Conservation (phyloP, 371 early-diverging fungal species). For the Polyrhizophydium stewartii region DNA sequence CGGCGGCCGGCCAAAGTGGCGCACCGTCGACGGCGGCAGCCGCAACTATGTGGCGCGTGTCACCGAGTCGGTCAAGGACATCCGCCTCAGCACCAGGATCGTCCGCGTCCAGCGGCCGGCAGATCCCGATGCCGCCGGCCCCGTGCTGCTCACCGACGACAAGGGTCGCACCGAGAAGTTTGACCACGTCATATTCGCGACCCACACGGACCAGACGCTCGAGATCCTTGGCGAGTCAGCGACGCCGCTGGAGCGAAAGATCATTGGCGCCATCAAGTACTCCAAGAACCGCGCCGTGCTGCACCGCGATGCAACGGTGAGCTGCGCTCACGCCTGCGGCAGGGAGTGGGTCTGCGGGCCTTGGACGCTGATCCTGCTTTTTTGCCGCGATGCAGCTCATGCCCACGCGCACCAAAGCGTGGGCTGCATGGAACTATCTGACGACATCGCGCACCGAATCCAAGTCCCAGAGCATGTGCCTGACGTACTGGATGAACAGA, state of each 20-base stretch:
- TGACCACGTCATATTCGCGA: conserved; percentile 57
- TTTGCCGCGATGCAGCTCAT: conserved; percentile 43
- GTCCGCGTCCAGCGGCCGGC: conserved; percentile 19
- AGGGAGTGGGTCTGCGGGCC: not conserved
- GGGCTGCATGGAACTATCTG: conserved; percentile 60
- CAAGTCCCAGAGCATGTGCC: conserved; percentile 23
- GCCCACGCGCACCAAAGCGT: conserved; percentile 45
- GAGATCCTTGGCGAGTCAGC: conserved; percentile 45
- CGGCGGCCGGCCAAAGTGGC: conserved; percentile 48
- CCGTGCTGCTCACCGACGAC: conserved; percentile 26
- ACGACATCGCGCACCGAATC: conserved; percentile 19
- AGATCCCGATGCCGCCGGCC: not conserved
- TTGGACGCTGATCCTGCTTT: not conserved
- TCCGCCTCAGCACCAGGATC: conserved; percentile 28
- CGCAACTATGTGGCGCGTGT: conserved; percentile 38
- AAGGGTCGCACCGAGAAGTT: conserved; percentile 29
- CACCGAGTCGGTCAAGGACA: conserved; percentile 22
- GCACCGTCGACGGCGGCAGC: conserved; percentile 50
- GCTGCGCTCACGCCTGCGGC: not conserved
- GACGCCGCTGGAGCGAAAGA: conserved; percentile 38
- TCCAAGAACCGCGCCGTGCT: conserved; percentile 45
- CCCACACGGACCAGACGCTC: conserved; percentile 55
- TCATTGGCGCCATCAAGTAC: conserved; percentile 42
- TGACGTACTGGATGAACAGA: conserved; percentile 64
- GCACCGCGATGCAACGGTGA: conserved; percentile 41